phyloP scores from a whole-genome alignment of 129 eudicot genomes.

The sunflower (Helianthus annuus) region HanXRQr2.0-SUNRISE NC_035438.2:67750985-67751484 shows the following conservation, averaged over 20 bases:
- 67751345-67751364: background rate
- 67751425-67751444: background rate
- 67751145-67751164: conserved; percentile 16
- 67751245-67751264: conserved; percentile 15
- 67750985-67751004: too few species aligned
- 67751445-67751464: conserved; percentile 7
- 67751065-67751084: too few species aligned
- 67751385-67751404: conserved; percentile 5
- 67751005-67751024: too few species aligned
- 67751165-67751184: conserved; percentile 17
- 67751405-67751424: conserved; percentile 19
- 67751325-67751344: background rate
- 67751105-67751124: background rate
- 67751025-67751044: too few species aligned
- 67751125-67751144: background rate
- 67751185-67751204: conserved; percentile 26
- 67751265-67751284: conserved; percentile 13
- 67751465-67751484: background rate
- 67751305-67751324: background rate
- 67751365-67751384: conserved; percentile 7
- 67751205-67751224: conserved; percentile 16
- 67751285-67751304: conserved; percentile 23
- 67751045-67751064: too few species aligned
- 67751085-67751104: background rate
- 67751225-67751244: conserved; percentile 11